Conservation (phyloP, 2,329 filamentous ascomycete species). For the Botrytis elliptica region DNA sequence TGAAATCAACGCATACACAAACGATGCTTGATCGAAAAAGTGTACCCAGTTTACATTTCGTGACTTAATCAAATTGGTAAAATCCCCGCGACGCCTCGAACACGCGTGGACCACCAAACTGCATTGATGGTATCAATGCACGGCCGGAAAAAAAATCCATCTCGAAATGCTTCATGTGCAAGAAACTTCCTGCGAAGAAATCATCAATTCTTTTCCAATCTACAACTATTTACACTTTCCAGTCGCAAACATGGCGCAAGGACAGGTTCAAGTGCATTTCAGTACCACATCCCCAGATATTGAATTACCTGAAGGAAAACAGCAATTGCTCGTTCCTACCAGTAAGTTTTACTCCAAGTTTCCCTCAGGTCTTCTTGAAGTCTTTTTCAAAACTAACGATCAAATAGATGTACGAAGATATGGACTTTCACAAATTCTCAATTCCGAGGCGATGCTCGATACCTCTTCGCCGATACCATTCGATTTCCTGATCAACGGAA, state of each 20-base stretch:
- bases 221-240: background rate
- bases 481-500: conserved; percentile 94
- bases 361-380: background rate
- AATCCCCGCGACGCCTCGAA: background rate
- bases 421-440: conserved; percentile 68
- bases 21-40: background rate
- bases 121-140: conserved; percentile 11
- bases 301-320: conserved; percentile 60
- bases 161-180: conserved; percentile 14
- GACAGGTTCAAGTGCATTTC: conserved; percentile 67
- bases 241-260: conserved; percentile 22
- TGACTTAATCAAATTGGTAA: background rate
- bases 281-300: conserved; percentile 62
- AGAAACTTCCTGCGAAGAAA: conserved; percentile 11
- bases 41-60: background rate
- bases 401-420: conserved; percentile 64
- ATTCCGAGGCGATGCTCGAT: conserved; percentile 69
- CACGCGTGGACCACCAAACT: background rate
- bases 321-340: conserved; percentile 61
- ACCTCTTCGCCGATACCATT: conserved; percentile 70
- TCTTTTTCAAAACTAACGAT: background rate
- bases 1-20: background rate
- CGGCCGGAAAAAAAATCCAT: conserved; percentile 22
- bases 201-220: background rate
- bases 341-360: conserved; percentile 42